Base-by-base conservation (phyloP, 73 alveolate genomes). In the Symbiodinium natans region DNA sequence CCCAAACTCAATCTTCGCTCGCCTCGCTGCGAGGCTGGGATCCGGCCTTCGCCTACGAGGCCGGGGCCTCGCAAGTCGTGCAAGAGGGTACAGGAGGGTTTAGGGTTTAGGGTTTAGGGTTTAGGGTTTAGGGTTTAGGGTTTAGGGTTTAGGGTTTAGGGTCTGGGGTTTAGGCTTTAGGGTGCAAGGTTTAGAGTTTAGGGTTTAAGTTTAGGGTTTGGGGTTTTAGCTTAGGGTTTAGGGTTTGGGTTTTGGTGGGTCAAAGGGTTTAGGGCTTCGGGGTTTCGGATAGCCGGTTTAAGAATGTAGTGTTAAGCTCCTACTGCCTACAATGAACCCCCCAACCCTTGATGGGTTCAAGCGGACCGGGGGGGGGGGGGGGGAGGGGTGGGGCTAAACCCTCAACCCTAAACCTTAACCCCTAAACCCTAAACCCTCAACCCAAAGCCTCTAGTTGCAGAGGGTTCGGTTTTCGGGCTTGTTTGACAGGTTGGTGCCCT, bases 21-120 rank as follows among this genome's bases (percentile, higher is more conserved):
- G 52, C 41, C 52, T 15, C 86, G 33, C 36, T 33, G 40, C 19
- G 41, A 90, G 98, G 92, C 4, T 92, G 92, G 89, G 98, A 92
- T 34, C 98, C 98, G 4, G 17, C 98, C 83, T 92, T 92, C 23
- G 98, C 98, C 83, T 92, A 33, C 63, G 98, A 92, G 92, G 98
- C 31, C 31, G 31, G 74, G 74, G 74, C 5, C 31, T 15, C 74
- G 33, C 31, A 56, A 43, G 56, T n/a, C n/a, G 56, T 8, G 5
- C 74, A 56, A 56, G 74, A 63, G 77, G 77, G 77, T 63, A 21
- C 25, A 27, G 40, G 0, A 8, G 74, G 33, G 25, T 9, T 56
- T 56, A 56, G 34, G 77, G 77, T 63, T 63, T 8, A 17, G 40
- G 77, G 77, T 23, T 63, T 23, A 63, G 31, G 77, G 77, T 23